Evolutionary conservation across 1,284 basidiomycete species (phyloP).

Genomic region (Cryptococcus hybrid): DNA sequence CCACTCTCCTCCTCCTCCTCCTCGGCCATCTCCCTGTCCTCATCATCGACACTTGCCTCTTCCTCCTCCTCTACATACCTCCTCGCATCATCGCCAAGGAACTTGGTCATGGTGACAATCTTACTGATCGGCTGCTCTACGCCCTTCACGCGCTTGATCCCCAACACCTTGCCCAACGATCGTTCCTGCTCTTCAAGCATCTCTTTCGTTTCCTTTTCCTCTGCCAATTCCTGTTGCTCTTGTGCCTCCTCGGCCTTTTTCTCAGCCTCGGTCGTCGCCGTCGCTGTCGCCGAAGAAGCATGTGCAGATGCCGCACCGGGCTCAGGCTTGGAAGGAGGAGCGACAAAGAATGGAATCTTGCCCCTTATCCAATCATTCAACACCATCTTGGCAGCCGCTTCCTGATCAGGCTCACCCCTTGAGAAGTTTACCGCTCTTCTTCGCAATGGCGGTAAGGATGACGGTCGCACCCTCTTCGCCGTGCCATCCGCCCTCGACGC

Average conservation of each 20-base stretch:
- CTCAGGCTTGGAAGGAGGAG: constrained; percentile 52
- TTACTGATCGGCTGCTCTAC: constrained; percentile 58
- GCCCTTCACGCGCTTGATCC: constrained; percentile 54
- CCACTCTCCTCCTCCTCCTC: constrained; percentile 30
- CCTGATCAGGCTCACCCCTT: constrained; percentile 94
- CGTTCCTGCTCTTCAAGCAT: constrained; percentile 45
- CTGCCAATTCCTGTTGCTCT: constrained; percentile 10
- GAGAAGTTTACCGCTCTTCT: constrained; percentile 86
- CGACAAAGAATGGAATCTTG: constrained; percentile 58
- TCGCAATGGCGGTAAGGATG: constrained; percentile 80
- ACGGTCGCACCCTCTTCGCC: constrained; percentile 61
- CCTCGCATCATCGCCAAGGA: constrained; percentile 51
- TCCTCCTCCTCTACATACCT: constrained; percentile 45
- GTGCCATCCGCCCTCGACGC: constrained; percentile 55
- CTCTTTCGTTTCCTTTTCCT: constrained; percentile 23
- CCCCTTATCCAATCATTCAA: constrained; percentile 98
- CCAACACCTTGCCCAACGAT: constrained; percentile 45
- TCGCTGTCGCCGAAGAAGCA: neutral
- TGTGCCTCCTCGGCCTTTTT: constrained; percentile 7
- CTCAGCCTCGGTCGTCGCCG: neutral
- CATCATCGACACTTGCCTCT: constrained; percentile 45
- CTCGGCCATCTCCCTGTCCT: constrained; percentile 56
- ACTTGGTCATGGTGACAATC: constrained; percentile 59
- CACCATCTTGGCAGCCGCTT: constrained; percentile 92
- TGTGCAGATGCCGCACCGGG: constrained; percentile 10